phyloP scores from a whole-genome alignment of 257 asterid species.

The Nicotiana otophora region DNA sequence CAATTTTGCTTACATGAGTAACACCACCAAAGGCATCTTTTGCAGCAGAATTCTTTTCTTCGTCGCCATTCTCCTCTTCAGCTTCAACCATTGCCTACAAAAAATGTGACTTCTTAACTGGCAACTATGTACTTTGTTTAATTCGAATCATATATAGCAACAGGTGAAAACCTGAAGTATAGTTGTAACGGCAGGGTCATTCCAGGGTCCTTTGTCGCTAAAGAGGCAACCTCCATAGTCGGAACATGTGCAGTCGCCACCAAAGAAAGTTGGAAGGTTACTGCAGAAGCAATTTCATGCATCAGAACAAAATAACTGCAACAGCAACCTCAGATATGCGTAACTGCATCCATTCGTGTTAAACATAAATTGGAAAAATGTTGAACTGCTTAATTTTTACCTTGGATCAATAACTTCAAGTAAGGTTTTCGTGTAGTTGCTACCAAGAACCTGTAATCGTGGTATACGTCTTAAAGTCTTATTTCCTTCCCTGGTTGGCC shows the following conservation, averaged over 20 bases:
- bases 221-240: slow-evolving; percentile 53
- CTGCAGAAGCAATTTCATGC: slow-evolving; percentile 23
- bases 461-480: background rate
- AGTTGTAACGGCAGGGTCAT: slow-evolving; percentile 45
- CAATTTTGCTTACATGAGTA: slow-evolving; percentile 19
- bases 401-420: slow-evolving; percentile 61
- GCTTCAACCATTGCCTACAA: slow-evolving; percentile 37
- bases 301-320: background rate
- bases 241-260: slow-evolving; percentile 60
- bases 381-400: slow-evolving; percentile 19
- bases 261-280: slow-evolving; percentile 65
- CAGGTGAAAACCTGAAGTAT: slow-evolving; percentile 36
- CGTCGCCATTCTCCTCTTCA: slow-evolving; percentile 24
- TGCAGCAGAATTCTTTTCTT: background rate
- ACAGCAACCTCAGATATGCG: background rate
- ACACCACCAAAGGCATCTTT: slow-evolving; percentile 16
- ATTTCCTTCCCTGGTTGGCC: background rate
- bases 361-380: background rate
- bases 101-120: background rate
- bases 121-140: background rate
- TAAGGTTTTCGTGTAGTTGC: slow-evolving; percentile 48
- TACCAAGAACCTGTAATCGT: slow-evolving; percentile 56
- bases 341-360: background rate
- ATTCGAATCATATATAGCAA: no score
- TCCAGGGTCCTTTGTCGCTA: slow-evolving; percentile 81